A percentile compares a stretch with the other conserved stretches of the same genome.
Evolutionary conservation across 2,329 filamentous ascomycete genomes (phyloP).

Genomic region (Aspergillus sp.): DNA sequence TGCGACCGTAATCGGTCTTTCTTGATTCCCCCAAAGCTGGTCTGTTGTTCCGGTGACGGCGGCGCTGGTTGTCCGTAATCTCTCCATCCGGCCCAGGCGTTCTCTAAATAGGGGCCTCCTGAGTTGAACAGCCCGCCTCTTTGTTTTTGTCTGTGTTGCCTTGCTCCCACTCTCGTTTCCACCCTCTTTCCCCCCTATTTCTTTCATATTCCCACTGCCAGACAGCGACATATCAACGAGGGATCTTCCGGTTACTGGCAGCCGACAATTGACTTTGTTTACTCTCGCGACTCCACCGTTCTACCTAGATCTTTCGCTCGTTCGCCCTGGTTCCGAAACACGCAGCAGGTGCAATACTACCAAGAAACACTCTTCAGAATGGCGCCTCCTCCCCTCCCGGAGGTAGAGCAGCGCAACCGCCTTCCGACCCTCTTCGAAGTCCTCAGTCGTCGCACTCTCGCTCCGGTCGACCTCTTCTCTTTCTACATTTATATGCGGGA

Average conservation of each 20-base stretch:
- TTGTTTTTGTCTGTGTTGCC: neutral
- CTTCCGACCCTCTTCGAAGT: constrained; percentile 95
- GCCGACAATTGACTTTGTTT: neutral
- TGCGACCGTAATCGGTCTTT: neutral
- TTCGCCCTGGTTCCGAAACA: neutral
- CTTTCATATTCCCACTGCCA: neutral
- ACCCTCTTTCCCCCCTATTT: neutral
- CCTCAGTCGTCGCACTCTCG: constrained; percentile 81
- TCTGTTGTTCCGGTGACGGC: neutral
- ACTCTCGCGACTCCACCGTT: neutral
- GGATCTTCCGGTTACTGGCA: neutral
- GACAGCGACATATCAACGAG: neutral
- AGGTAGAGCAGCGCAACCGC: constrained; percentile 57
- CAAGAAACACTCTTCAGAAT: constrained; percentile 11
- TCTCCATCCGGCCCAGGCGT: neutral
- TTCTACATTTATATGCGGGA: constrained; percentile 99
- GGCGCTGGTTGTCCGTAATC: neutral
- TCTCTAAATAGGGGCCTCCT: neutral
- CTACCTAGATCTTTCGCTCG: neutral
- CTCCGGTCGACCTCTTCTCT: constrained; percentile 92
- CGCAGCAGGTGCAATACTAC: neutral
- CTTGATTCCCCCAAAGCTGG: neutral
- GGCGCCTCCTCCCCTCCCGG: constrained; percentile 22
- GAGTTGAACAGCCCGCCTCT: neutral
- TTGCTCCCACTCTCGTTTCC: neutral